These are phyloP conservation scores for Yamadazyma friedrichii DNA, from an alignment of 1,139 yeast genomes.

Conservation along the genomic window DNA sequence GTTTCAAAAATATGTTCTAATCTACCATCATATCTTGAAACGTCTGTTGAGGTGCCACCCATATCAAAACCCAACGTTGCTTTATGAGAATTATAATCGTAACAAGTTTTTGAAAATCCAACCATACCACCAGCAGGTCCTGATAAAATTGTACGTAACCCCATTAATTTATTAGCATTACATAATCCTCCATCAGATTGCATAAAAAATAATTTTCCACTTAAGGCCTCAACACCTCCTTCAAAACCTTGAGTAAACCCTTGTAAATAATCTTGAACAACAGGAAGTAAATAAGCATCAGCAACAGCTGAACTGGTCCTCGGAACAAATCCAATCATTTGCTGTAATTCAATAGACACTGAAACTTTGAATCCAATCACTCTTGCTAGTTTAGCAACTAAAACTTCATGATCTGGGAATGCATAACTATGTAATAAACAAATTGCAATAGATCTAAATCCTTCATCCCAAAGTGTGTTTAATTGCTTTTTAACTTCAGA, in stretches of 20 bases:
- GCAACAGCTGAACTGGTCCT: conserved; percentile 74
- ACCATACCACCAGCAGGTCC: conserved; percentile 69
- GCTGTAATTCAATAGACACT: conserved; percentile 64
- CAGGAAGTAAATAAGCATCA: conserved; percentile 79
- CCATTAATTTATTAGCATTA: conserved; percentile 46
- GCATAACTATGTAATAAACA: conserved; percentile 71
- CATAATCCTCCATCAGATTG: conserved; percentile 60
- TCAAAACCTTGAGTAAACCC: conserved; percentile 61
- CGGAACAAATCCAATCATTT: conserved; percentile 72
- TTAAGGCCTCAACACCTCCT: conserved; percentile 34
- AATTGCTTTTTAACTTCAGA: conserved; percentile 22
- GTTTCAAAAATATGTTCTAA: conserved; percentile 54
- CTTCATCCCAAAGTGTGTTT: conserved; percentile 24
- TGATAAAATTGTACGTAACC: conserved; percentile 50
- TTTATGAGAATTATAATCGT: conserved; percentile 33
- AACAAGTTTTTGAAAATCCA: conserved; percentile 53
- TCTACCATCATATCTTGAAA: conserved; percentile 41
- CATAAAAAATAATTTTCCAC: conserved; percentile 59
- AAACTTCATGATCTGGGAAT: conserved; percentile 60
- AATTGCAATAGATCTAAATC: conserved; percentile 65
- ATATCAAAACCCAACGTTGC: conserved; percentile 58
- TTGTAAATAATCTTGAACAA: conserved; percentile 58
- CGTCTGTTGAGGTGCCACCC: conserved; percentile 65
- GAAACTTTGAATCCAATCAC: conserved; percentile 61
- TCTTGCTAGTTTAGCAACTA: conserved; percentile 58